phyloP scores from a whole-genome alignment of 495 filamentous ascomycete genomes.

The Tuber microsphaerosporum region DNA sequence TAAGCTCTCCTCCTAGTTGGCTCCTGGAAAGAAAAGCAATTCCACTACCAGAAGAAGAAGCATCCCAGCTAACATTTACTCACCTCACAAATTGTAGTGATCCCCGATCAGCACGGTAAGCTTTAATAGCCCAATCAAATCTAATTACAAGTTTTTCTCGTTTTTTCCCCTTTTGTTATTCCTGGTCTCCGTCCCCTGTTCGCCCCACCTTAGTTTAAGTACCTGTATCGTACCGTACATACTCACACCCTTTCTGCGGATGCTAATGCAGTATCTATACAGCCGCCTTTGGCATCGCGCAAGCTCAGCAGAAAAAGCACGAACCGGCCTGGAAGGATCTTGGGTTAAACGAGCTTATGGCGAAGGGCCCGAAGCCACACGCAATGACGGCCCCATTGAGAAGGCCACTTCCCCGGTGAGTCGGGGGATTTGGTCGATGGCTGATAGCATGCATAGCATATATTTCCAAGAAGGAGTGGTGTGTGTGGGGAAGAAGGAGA shows the following conservation, averaged over 20 bases:
- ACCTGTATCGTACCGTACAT: not conserved
- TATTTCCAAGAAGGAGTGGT: not conserved
- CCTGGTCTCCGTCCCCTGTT: not conserved
- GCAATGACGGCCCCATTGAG: not conserved
- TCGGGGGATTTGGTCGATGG: not conserved
- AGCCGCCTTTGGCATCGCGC: conserved; percentile 87
- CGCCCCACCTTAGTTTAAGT: not conserved
- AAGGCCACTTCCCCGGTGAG: conserved; percentile 23
- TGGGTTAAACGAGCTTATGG: conserved; percentile 65
- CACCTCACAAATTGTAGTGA: conserved; percentile 45
- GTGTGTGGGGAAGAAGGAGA: not conserved
- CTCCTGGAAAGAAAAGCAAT: not conserved
- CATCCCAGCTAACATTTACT: not conserved
- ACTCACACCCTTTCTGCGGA: not conserved
- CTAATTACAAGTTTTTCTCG: not conserved
- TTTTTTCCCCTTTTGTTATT: not conserved
- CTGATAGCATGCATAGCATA: not conserved
- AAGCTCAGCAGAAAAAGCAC: conserved; percentile 64
- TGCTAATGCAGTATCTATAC: not conserved
- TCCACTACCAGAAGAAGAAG: too few species aligned
- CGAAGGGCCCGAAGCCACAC: conserved; percentile 46
- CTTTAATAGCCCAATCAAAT: not conserved
- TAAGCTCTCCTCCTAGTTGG: not conserved
- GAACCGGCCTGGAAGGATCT: conserved; percentile 84
- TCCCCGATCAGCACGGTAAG: conserved; percentile 76